phyloP scores from a whole-genome alignment of 2,329 filamentous ascomycete genomes.

The Xylaria sp. region DNA sequence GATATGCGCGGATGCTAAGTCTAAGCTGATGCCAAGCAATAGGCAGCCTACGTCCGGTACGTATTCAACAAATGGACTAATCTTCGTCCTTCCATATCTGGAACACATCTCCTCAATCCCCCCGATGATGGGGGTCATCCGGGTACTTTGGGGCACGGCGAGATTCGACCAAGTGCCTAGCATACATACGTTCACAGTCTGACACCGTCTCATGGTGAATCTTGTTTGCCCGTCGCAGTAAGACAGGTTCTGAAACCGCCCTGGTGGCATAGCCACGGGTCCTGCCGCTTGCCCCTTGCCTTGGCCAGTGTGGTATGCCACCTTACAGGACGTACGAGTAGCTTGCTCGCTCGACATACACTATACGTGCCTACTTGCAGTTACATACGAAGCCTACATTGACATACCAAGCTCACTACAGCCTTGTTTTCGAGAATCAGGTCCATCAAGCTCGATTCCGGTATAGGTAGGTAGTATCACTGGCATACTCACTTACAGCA shows the following conservation, averaged over 20 bases:
- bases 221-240: background rate
- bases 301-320: background rate
- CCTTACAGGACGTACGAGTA: background rate
- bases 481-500: background rate
- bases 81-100: background rate
- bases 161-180: background rate
- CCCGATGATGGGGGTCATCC: background rate
- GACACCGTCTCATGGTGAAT: background rate
- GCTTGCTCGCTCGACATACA: background rate
- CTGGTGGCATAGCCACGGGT: background rate
- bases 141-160: background rate
- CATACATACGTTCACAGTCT: background rate
- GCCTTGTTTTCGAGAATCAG: background rate
- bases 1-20: slow-evolving; percentile 11
- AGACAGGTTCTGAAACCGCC: background rate
- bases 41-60: background rate
- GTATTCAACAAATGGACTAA: background rate
- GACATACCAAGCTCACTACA: background rate
- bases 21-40: slow-evolving; percentile 20
- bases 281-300: background rate
- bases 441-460: background rate
- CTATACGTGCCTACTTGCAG: background rate
- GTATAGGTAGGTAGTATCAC: background rate
- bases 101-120: background rate
- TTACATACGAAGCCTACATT: background rate